These are phyloP conservation scores for Globisporangium solare DNA, from an alignment of 352 stramenopile species.

Conservation along the genomic window DNA sequence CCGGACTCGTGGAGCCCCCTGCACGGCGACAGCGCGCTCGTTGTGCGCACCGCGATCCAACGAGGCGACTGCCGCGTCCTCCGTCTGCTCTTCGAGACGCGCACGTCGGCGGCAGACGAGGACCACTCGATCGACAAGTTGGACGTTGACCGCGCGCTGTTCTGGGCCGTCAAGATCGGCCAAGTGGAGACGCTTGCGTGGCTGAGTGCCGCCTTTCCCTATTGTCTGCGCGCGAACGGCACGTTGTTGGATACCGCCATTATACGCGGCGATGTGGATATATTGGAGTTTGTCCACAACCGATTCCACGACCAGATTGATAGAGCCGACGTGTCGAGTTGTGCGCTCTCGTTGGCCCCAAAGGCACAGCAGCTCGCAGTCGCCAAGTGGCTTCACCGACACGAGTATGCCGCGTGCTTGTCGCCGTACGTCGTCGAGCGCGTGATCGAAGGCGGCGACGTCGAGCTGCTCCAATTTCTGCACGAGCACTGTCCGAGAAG, in stretches of 20 bases:
- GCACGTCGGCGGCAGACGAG: neutral
- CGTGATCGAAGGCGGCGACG: constrained; percentile 8
- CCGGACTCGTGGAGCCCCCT: constrained; percentile 8
- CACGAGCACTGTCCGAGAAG: neutral
- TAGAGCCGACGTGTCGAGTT: constrained; percentile 2
- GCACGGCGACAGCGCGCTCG: constrained; percentile 3
- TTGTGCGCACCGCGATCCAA: constrained; percentile 4
- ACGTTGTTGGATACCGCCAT: constrained; percentile 3
- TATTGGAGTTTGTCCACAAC: constrained; percentile 2
- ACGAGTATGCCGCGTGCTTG: constrained; percentile 8
- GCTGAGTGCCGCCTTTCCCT: neutral
- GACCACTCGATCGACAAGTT: neutral
- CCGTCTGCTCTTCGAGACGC: constrained; percentile 2
- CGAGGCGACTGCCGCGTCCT: constrained; percentile 3
- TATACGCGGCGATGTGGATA: constrained; percentile 3
- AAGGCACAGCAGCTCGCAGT: constrained; percentile 1
- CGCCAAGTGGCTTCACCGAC: constrained; percentile 3
- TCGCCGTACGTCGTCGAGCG: constrained; percentile 11
- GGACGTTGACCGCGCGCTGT: constrained; percentile 4
- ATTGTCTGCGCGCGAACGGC: neutral
- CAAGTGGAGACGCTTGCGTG: constrained; percentile 1
- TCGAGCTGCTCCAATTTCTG: constrained; percentile 6
- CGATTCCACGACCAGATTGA: neutral
- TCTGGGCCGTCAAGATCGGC: constrained; percentile 3
- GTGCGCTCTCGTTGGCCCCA: constrained; percentile 5